Base-by-base conservation (phyloP, 306 rosid genomes). In the Trifolium subterraneum region DNA sequence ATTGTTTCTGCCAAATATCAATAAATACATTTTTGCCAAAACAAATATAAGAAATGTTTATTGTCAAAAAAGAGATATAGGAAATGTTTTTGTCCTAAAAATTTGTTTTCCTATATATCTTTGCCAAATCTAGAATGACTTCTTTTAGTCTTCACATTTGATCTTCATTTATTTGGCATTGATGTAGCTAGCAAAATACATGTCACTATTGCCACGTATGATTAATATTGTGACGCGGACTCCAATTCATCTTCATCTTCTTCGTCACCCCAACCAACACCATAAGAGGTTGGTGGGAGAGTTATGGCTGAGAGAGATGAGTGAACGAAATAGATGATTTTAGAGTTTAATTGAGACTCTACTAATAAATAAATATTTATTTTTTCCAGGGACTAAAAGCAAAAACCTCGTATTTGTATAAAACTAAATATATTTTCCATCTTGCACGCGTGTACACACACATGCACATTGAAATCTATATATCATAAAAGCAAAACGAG, bases 371-470 rank as follows among this genome's bases (percentile, higher is more conserved):
- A 50, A 50, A 16, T n/a, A 0, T 6, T 47, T 48, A 0, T 19
- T 8, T 18, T 51, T 52, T 52, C 6, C 13, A 1, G 14, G 12
- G 12, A 54, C 13, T 20, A 20, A 54, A 54, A 54, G 12, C 14
- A 20, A 54, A 54, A 54, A 20, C 3, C 13, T 54, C 61, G 6
- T 54, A 54, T 20, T 18, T 18, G 13, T 5, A 19, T 9, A 20
- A 20, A 54, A 54, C 29, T 54, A 54, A 54, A 54, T 10, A 4
- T 4, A 19, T 54, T 74, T 64, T 76, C 75, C 75, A 80, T 77
- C 84, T 70, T 42, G 81, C 88, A 73, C 83, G 82, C 84, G 81
- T 82, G 81, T 82, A 70, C 72, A 71, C 80, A 62, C 83, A 81
- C 90, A 77, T 85, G 86, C 83, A 85, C 84, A 82, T 83, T 82